Evolutionary conservation across 163 green algal species (phyloP).

Genomic region (Smithsoniella earleae): DNA sequence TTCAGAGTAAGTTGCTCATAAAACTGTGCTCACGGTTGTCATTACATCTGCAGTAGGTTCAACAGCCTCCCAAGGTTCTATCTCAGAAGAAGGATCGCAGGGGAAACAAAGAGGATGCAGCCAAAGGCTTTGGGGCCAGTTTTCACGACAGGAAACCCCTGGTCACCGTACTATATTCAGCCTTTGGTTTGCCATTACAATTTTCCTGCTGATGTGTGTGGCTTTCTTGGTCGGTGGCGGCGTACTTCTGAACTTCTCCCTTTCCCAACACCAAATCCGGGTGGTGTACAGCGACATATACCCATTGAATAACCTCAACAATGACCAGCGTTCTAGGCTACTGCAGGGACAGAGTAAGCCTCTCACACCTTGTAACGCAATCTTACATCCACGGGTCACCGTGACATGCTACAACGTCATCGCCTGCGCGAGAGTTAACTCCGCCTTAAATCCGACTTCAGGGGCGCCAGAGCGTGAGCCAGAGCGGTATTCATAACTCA

Average conservation of each 20-base stretch:
- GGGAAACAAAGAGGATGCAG: background rate
- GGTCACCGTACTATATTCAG: slow-evolving; percentile 25
- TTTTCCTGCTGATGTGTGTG: background rate
- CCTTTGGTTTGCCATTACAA: slow-evolving; percentile 1
- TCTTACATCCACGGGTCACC: background rate
- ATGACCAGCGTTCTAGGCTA: background rate
- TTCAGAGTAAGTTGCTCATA: too few species aligned
- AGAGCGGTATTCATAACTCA: too few species aligned
- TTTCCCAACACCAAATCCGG: slow-evolving; percentile 1
- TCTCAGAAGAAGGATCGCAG: background rate
- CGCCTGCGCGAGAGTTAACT: too few species aligned
- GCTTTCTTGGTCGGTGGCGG: slow-evolving; percentile 5
- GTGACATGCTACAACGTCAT: background rate
- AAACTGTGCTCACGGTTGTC: too few species aligned
- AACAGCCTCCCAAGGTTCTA: too few species aligned
- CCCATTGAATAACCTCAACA: background rate
- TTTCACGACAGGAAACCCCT: slow-evolving; percentile 19
- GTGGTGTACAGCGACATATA: slow-evolving; percentile 5
- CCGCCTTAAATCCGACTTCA: too few species aligned
- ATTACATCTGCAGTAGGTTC: too few species aligned
- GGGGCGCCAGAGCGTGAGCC: too few species aligned
- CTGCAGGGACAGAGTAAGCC: slow-evolving; percentile 4
- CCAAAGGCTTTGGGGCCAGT: slow-evolving; percentile 11
- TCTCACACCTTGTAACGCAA: background rate
- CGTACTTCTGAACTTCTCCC: slow-evolving; percentile 4